A percentile compares a stretch with the other conserved stretches of the same genome.
Evolutionary conservation across 2,329 filamentous ascomycete species (phyloP).

Genomic region (Myriosclerotinia scirpicola): DNA sequence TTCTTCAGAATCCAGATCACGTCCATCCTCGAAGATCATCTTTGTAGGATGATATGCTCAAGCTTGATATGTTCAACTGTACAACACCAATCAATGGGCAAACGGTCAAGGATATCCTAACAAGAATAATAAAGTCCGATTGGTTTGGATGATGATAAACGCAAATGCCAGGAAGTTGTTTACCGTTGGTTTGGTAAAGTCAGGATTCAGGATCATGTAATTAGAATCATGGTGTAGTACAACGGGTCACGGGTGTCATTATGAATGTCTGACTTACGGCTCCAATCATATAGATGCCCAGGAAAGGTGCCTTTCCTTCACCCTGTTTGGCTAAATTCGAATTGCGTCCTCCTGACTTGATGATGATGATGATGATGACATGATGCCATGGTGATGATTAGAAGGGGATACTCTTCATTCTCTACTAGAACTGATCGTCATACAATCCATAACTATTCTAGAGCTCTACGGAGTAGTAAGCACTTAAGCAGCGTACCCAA

Average conservation of each 20-base stretch:
- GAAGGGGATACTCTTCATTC: conserved; percentile 3
- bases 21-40: background rate
- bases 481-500: conserved; percentile 14
- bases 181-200: conserved; percentile 25
- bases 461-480: conserved; percentile 4
- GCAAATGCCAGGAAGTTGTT: conserved; percentile 17
- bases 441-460: background rate
- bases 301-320: background rate
- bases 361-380: background rate
- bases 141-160: conserved; percentile 15
- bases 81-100: background rate
- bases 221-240: background rate
- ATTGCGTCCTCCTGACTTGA: conserved; percentile 12
- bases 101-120: conserved; percentile 3
- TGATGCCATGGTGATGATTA: too few relatives aligned
- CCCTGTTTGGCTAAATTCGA: conserved; percentile 9
- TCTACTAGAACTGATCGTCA: background rate
- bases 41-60: background rate
- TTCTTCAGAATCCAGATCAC: conserved; percentile 4
- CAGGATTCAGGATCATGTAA: conserved; percentile 11
- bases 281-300: background rate
- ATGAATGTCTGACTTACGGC: background rate
- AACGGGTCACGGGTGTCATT: background rate
- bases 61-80: background rate
- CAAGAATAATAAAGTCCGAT: conserved; percentile 17